These are phyloP conservation scores for Plasmodium cynomolgi DNA, from an alignment of 169 alveolate genomes.

Conservation along the genomic window DNA sequence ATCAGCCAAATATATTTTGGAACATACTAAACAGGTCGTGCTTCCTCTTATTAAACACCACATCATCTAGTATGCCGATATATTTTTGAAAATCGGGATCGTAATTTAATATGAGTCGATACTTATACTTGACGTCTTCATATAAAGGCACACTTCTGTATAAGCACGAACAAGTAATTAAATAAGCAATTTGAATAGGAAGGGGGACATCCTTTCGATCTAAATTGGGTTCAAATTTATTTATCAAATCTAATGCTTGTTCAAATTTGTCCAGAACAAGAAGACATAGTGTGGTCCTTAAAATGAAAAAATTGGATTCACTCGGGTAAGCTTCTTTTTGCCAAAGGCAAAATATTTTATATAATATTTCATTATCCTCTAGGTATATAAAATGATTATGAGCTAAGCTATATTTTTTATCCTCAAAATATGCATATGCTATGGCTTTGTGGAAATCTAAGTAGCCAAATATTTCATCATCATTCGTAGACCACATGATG, in stretches of 20 bases:
- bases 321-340: constrained; percentile 70
- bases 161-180: constrained; percentile 46
- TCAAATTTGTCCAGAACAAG: constrained; percentile 31
- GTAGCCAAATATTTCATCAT: constrained; percentile 54
- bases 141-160: constrained; percentile 32
- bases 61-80: constrained; percentile 17
- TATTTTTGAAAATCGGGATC: constrained; percentile 72
- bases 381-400: constrained; percentile 73
- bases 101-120: constrained; percentile 69
- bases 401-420: constrained; percentile 60
- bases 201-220: constrained; percentile 63
- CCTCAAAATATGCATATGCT: constrained; percentile 51
- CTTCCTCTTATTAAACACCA: constrained; percentile 30
- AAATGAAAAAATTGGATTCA: constrained; percentile 52
- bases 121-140: constrained; percentile 72
- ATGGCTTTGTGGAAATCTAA: constrained; percentile 62
- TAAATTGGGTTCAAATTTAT: constrained; percentile 44
- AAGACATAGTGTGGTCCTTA: constrained; percentile 62
- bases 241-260: constrained; percentile 44
- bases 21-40: constrained; percentile 34
- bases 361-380: constrained; percentile 34
- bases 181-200: constrained; percentile 53
- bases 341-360: constrained; percentile 40
- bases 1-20: constrained; percentile 46
- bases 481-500: constrained; percentile 51